A percentile compares a stretch with the other conserved stretches of the same genome.
These are phyloP conservation scores for Nakazawaea wyomingensis DNA, from an alignment of 805 yeast genomes.

Conservation along the genomic window DNA sequence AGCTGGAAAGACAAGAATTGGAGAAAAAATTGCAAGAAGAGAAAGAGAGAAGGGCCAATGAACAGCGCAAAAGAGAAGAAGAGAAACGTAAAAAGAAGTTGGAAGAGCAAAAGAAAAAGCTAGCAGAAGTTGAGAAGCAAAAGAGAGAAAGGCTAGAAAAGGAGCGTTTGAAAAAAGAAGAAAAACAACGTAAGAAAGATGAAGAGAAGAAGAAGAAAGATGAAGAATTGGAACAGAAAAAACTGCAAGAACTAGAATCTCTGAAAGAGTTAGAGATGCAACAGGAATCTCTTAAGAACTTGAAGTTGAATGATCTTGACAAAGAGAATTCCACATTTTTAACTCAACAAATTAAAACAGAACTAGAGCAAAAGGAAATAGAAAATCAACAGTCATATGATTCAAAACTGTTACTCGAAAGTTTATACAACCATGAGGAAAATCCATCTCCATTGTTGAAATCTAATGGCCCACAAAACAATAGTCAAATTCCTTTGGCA, in stretches of 20 bases:
- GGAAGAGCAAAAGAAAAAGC: conserved; percentile 39
- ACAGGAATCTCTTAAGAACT: conserved; percentile 13
- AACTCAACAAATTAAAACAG: conserved; percentile 17
- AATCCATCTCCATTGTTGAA: neutral
- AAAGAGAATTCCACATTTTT: conserved; percentile 12
- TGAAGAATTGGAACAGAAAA: conserved; percentile 20
- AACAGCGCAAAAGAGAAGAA: conserved; percentile 40
- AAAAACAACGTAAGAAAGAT: conserved; percentile 24
- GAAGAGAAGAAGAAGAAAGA: conserved; percentile 29
- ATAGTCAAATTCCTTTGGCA: conserved; percentile 5
- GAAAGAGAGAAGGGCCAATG: conserved; percentile 38
- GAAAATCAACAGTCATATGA: conserved; percentile 12
- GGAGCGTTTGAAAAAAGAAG: conserved; percentile 30
- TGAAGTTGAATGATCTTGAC: conserved; percentile 13
- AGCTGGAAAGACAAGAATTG: conserved; percentile 47
- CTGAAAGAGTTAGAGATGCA: conserved; percentile 22
- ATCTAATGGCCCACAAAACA: conserved; percentile 9
- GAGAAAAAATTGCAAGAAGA: conserved; percentile 35
- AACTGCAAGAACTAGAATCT: conserved; percentile 26
- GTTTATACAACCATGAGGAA: conserved; percentile 5
- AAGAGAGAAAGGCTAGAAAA: conserved; percentile 34
- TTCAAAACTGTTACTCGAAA: conserved; percentile 2
- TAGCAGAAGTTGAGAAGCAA: conserved; percentile 31
- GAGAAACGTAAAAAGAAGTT: conserved; percentile 34
- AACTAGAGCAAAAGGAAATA: neutral